A percentile compares a stretch with the other conserved stretches of the same genome.
Evolutionary conservation across 108 stramenopile genomes (phyloP).

Genomic region (Mayamaea pseudoterrestris): DNA sequence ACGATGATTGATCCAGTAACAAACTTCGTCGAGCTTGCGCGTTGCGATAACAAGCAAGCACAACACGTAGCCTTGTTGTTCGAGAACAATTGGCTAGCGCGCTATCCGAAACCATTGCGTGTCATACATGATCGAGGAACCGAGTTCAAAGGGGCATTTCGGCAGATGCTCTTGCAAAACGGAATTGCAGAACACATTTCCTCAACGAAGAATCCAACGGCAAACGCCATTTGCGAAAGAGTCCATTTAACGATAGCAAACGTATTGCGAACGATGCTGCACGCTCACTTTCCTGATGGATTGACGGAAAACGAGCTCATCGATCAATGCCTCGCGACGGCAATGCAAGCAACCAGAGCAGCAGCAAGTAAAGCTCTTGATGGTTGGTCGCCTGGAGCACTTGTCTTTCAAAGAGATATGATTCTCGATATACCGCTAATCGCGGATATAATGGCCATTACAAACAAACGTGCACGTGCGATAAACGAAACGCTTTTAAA

Average conservation of each 20-base stretch:
- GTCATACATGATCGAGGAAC: conserved; percentile 22
- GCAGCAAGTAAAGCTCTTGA: no score
- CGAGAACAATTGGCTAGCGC: conserved; percentile 20
- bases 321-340: no score
- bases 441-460: no score
- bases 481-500: no score
- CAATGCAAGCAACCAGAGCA: no score
- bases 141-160: conserved; percentile 31
- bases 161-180: conserved; percentile 10
- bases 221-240: conserved; percentile 28
- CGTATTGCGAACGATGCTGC: conserved; percentile 9
- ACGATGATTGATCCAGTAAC: conserved; percentile 17
- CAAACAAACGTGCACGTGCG: no score
- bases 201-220: conserved; percentile 26
- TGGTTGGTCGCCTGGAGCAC: no score
- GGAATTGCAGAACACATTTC: conserved; percentile 14
- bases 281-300: no score
- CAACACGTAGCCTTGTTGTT: conserved; percentile 17
- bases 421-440: no score
- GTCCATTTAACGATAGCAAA: conserved; percentile 26
- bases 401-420: no score
- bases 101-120: conserved; percentile 24
- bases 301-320: no score
- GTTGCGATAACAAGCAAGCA: conserved; percentile 10
- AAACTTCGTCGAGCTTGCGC: conserved; percentile 9